Conservation (phyloP, 805 yeast genomes). For the Kodamaea restingae region DNA sequence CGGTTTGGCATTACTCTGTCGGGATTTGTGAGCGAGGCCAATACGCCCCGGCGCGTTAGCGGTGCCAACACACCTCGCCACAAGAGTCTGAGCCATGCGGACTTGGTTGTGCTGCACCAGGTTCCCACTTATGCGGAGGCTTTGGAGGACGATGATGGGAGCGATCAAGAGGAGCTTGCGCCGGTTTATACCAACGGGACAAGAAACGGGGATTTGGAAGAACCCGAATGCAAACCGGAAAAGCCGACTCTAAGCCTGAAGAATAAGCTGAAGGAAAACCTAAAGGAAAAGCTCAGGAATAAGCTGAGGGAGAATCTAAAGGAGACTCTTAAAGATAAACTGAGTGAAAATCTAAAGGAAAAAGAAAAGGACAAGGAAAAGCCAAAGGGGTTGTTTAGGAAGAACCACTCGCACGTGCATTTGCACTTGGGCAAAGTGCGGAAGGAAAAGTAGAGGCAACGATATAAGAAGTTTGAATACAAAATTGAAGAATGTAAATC, state of each 20-base stretch:
- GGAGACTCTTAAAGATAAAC: background rate
- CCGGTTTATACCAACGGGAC: slow-evolving; percentile 17
- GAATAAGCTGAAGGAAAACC: background rate
- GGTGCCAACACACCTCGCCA: background rate
- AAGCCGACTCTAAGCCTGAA: too few species aligned
- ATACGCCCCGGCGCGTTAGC: background rate
- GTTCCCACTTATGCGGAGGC: slow-evolving; percentile 42
- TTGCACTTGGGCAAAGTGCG: background rate
- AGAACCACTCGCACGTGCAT: background rate
- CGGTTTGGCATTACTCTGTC: background rate
- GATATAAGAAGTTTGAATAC: too few species aligned
- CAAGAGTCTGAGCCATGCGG: slow-evolving; percentile 17
- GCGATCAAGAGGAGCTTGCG: slow-evolving; percentile 13
- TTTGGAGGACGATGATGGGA: slow-evolving; percentile 33
- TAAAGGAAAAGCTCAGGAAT: background rate
- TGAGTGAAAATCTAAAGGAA: background rate
- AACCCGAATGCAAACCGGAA: too few species aligned
- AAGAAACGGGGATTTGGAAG: too few species aligned
- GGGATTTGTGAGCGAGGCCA: background rate
- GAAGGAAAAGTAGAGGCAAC: background rate
- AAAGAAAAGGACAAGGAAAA: background rate
- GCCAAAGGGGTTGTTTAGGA: background rate
- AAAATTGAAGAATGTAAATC: too few species aligned
- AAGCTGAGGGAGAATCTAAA: background rate
- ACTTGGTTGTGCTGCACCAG: slow-evolving; percentile 16